These are phyloP conservation scores for Tolypocladium inflatum DNA, from an alignment of 2,329 filamentous ascomycete genomes.

Conservation along the genomic window DNA sequence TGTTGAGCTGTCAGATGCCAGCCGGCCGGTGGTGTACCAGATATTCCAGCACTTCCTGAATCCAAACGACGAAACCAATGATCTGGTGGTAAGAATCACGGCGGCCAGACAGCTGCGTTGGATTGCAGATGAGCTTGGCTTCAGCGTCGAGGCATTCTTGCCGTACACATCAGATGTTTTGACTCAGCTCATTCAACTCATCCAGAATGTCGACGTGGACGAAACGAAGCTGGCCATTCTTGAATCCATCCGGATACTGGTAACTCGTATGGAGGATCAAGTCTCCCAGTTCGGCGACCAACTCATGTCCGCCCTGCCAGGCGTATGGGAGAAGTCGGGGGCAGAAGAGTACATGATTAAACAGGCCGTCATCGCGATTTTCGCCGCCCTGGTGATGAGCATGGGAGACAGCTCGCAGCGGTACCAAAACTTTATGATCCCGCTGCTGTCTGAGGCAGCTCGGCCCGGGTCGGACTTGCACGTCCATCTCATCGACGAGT, in stretches of 20 bases:
- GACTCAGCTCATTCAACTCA: constrained; percentile 63
- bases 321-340: constrained; percentile 75
- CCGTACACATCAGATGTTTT: constrained; percentile 70
- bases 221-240: constrained; percentile 88
- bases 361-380: constrained; percentile 79
- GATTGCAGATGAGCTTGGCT: constrained; percentile 78
- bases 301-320: constrained; percentile 71
- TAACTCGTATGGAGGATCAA: constrained; percentile 70
- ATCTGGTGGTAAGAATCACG: constrained; percentile 85
- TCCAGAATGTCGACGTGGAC: constrained; percentile 68
- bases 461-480: constrained; percentile 66
- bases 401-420: constrained; percentile 69
- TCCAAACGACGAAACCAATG: constrained; percentile 68
- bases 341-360: constrained; percentile 84
- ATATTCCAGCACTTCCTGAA: constrained; percentile 84
- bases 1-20: constrained; percentile 60
- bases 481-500: constrained; percentile 82
- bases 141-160: constrained; percentile 62
- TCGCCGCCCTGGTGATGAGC: constrained; percentile 75
- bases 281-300: constrained; percentile 62
- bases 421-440: constrained; percentile 73
- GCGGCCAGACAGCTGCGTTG: constrained; percentile 76
- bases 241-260: constrained; percentile 73
- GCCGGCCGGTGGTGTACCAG: constrained; percentile 69
- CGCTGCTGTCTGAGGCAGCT: constrained; percentile 72